A percentile compares a stretch with the other conserved stretches of the same genome.
phyloP scores from a whole-genome alignment of 371 early-diverging fungal genomes.

The Blakeslea trispora region DNA sequence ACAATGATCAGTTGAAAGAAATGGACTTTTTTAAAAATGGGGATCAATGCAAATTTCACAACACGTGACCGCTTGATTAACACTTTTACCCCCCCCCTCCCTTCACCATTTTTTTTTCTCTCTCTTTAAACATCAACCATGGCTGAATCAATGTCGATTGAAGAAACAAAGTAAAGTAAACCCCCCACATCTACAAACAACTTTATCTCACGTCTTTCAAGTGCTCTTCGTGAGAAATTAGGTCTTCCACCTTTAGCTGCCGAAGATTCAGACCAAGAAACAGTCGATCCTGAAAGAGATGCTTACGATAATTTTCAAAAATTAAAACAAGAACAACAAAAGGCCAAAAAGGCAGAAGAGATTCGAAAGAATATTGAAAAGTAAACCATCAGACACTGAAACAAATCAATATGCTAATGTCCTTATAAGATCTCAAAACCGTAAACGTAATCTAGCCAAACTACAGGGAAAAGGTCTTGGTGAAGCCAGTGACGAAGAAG shows the following conservation, averaged over 20 bases:
- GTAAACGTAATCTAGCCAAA: conserved; percentile 56
- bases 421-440: conserved; percentile 67
- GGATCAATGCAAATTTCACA: too few species aligned
- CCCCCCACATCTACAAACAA: neutral
- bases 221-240: conserved; percentile 66
- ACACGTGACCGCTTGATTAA: too few species aligned
- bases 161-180: conserved; percentile 63
- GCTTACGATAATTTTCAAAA: conserved; percentile 70
- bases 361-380: conserved; percentile 59
- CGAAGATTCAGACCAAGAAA: conserved; percentile 41
- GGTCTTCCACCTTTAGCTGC: conserved; percentile 71
- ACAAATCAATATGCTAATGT: too few species aligned
- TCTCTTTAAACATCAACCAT: conserved; percentile 10
- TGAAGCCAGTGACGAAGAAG: conserved; percentile 66
- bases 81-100: too few species aligned
- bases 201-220: conserved; percentile 18
- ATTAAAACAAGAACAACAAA: conserved; percentile 52
- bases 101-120: neutral
- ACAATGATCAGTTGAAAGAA: too few species aligned
- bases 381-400: too few species aligned
- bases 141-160: conserved; percentile 56
- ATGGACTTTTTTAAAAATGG: too few species aligned
- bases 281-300: conserved; percentile 47
- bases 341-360: conserved; percentile 48
- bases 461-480: conserved; percentile 74